A percentile compares a stretch with the other conserved stretches of the same genome.
Evolutionary conservation across 2,329 filamentous ascomycete species (phyloP).

Genomic region (Pseudogymnoascus sp.): DNA sequence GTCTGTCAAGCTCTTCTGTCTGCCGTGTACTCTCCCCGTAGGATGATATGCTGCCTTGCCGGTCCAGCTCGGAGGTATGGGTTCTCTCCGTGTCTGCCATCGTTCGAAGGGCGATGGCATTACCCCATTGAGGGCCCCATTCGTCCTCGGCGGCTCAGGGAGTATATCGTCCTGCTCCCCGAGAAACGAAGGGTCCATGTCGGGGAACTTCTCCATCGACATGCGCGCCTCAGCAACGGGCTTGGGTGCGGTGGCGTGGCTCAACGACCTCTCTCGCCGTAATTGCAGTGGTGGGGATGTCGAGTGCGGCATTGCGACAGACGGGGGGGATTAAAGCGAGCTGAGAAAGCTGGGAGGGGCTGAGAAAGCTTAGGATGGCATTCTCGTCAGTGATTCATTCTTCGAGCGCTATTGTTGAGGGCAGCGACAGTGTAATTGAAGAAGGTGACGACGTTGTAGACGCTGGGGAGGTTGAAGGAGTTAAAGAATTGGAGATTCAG

Average conservation of each 20-base stretch:
- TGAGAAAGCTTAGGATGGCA: neutral
- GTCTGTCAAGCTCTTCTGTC: constrained; percentile 83
- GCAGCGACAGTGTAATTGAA: neutral
- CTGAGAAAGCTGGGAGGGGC: neutral
- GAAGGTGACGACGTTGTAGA: neutral
- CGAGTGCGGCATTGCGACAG: constrained; percentile 6
- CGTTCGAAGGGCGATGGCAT: constrained; percentile 35
- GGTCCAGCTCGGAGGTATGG: constrained; percentile 28
- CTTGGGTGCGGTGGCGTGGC: neutral
- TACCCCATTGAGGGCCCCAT: constrained; percentile 23
- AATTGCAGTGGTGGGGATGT: neutral
- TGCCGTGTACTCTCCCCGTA: constrained; percentile 45
- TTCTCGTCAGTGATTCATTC: neutral
- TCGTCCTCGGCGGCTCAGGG: constrained; percentile 11
- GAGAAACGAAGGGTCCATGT: constrained; percentile 29
- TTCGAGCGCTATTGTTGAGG: neutral
- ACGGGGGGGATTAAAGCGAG: neutral
- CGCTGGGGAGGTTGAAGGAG: neutral
- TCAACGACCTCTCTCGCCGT: constrained; percentile 3
- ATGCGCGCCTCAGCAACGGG: neutral
- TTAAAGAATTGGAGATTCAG: neutral
- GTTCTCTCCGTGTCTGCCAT: constrained; percentile 43
- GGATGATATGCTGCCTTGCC: constrained; percentile 13
- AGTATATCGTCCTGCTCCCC: constrained; percentile 12
- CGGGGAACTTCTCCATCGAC: constrained; percentile 51